Evolutionary conservation across 75 land plant species (phyloP).

Genomic region (Pseudotsuga menziesii): DNA sequence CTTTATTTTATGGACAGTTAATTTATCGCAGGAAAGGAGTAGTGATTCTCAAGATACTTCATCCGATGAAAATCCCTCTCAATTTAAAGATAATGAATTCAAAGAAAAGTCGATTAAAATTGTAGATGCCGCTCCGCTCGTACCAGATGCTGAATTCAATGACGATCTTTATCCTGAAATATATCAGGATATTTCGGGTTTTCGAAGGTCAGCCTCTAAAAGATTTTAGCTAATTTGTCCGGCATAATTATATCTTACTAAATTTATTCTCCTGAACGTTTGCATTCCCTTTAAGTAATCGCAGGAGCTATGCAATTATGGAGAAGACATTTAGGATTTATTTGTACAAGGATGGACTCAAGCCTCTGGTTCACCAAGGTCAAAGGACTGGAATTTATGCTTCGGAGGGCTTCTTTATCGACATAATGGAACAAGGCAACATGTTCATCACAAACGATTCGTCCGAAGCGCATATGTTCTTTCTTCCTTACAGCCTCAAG

Average conservation of each 20-base stretch:
- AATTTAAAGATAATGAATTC: neutral
- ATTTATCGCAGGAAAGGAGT: neutral
- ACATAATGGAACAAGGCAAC: constrained; percentile 32
- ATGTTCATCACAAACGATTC: constrained; percentile 35
- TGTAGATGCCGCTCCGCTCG: neutral
- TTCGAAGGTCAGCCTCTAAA: neutral
- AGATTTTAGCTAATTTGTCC: neutral
- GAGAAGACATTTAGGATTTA: constrained; percentile 36
- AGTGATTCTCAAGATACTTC: neutral
- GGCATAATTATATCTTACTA: neutral
- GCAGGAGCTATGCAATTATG: constrained; percentile 48
- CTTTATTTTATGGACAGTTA: neutral
- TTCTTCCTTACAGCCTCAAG: constrained; percentile 51
- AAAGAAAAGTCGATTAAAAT: neutral
- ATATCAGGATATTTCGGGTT: neutral
- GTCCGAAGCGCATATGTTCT: constrained; percentile 30
- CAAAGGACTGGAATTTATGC: constrained; percentile 49
- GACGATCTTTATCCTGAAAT: neutral
- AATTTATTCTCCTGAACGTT: neutral
- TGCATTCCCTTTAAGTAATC: neutral
- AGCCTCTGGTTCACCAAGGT: constrained; percentile 46
- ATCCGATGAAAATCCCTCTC: neutral
- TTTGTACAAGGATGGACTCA: constrained; percentile 35
- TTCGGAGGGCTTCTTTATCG: constrained; percentile 46
- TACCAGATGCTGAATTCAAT: too few relatives aligned